Conservation (phyloP, 192 early-diverging fungal species). For the Ambispora gerdemannii region DNA sequence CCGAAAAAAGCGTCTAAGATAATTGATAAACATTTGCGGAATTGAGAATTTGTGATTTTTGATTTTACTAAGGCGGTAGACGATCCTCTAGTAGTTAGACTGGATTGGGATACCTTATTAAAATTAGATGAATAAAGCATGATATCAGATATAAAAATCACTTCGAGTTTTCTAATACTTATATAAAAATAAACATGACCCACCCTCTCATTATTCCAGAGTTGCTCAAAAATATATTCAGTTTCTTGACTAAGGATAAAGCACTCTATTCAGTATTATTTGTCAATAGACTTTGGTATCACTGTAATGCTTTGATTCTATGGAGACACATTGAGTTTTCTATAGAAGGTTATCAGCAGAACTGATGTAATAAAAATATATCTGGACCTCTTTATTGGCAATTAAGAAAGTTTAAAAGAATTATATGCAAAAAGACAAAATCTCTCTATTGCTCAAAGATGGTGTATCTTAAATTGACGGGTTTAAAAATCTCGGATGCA, state of each 20-base stretch:
- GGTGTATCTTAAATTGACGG: conserved; percentile 1
- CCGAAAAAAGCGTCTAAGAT: conserved; percentile 14
- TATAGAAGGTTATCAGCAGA: conserved; percentile 15
- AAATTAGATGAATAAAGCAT: not conserved
- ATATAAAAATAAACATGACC: not conserved
- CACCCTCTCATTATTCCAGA: conserved; percentile 2
- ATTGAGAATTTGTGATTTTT: too few relatives aligned
- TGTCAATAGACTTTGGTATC: too few relatives aligned
- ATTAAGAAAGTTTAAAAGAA: conserved; percentile 12
- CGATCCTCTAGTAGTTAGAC: not conserved
- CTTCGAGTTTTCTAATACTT: conserved; percentile 2
- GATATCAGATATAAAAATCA: conserved; percentile 1
- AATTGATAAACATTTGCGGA: conserved; percentile 11
- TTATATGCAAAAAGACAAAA: not conserved
- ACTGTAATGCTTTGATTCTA: conserved; percentile 1
- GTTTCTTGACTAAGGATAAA: not conserved
- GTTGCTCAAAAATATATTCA: conserved; percentile 1
- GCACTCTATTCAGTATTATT: not conserved
- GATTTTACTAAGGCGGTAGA: not conserved
- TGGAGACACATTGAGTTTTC: conserved; percentile 7
- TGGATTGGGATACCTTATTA: conserved; percentile 8
- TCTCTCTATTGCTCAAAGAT: conserved; percentile 17
- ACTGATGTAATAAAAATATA: not conserved
- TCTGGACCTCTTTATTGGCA: conserved; percentile 3
- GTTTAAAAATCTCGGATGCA: conserved; percentile 15